Base-by-base conservation (phyloP, 2,329 filamentous ascomycete genomes). In the Knufia petricola region DNA sequence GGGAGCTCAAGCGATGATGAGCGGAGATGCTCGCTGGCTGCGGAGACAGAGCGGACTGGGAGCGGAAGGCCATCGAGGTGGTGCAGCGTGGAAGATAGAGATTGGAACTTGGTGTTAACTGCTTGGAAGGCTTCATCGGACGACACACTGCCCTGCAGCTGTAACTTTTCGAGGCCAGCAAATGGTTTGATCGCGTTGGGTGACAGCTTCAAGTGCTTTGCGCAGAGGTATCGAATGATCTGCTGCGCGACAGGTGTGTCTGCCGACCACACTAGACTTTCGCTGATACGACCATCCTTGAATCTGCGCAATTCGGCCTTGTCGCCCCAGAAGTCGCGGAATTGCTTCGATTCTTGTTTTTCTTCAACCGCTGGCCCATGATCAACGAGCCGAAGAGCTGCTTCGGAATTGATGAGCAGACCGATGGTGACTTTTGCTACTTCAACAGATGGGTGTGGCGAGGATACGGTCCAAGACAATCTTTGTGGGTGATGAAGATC, bases 281-380 rank as follows among this genome's bases (percentile, higher is more conserved):
- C 94, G 7, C 88, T 75, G 56, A 98, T 95, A 58, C 84, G 90
- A 19, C 92, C 92, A 60, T 96, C 88, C 59, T 89, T 94, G 72
- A 98, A 98, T 17, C 92, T 85, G 55, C 92, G 80, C 39, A 98
- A 74, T 64, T 98, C 92, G 1, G 92, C 79, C 63, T 92, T 94
- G 8, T 90, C 84, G 4, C 90, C 92, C 92, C 94, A 98, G 63
- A 98, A 96, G 28, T 82, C 79, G 30, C 87, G 85, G 64, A 95
- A 98, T 26, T 75, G 76, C 8, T 81, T 80, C 20, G 88, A 84
- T 54, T 87, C 86, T 55, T 84, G 81, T 65, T 90, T 88, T 52
- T 92, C 78, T 61, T 96, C 89, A 1, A 87, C 86, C 1, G 83
- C 70, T 3, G 92, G 92, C 0, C 92, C 92, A 63, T 88, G 85